Evolutionary conservation across 305 asterid genomes (phyloP).

Genomic region (Fraxinus sp.): DNA sequence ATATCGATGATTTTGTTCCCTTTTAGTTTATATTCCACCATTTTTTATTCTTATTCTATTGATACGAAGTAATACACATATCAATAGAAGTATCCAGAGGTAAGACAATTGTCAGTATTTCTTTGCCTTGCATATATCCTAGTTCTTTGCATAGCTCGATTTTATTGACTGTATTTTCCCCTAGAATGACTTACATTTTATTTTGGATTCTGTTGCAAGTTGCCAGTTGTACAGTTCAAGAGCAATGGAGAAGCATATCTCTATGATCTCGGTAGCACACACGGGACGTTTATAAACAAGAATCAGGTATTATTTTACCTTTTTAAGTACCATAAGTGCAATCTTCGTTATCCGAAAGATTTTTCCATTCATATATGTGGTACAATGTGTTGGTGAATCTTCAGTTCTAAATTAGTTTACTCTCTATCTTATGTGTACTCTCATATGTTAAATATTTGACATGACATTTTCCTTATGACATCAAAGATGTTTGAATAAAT

Average conservation of each 20-base stretch:
- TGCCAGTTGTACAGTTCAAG: slow-evolving; percentile 86
- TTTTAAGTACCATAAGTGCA: neutral
- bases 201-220: slow-evolving; percentile 28
- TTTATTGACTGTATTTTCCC: neutral
- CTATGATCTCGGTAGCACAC: slow-evolving; percentile 89
- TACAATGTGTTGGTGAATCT: neutral
- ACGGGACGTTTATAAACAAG: slow-evolving; percentile 83
- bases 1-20: neutral
- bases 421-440: neutral
- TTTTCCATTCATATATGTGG: neutral
- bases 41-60: neutral
- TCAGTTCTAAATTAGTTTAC: neutral
- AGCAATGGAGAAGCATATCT: slow-evolving; percentile 67
- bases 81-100: neutral
- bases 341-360: neutral
- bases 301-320: slow-evolving; percentile 52
- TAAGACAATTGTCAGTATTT: neutral
- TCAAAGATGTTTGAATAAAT: neutral
- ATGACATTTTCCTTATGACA: neutral
- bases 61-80: neutral
- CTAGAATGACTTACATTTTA: neutral
- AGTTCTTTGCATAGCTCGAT: neutral
- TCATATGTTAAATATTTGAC: neutral
- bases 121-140: neutral
- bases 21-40: neutral